These are phyloP conservation scores for Cinchona pubescens DNA, from an alignment of 257 asterid genomes.

Conservation along the genomic window DNA sequence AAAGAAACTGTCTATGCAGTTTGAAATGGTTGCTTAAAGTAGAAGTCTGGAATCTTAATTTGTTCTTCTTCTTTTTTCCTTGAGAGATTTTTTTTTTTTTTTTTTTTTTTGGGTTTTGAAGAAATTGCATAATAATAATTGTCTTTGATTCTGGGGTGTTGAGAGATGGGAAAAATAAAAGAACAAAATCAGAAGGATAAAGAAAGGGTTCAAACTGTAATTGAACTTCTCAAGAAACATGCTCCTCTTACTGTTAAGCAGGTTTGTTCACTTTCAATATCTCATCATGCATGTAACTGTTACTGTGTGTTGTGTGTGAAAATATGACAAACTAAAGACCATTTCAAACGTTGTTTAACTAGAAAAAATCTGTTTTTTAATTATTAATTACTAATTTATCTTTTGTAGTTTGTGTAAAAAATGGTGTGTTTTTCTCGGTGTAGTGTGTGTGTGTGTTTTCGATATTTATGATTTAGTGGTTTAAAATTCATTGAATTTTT, in stretches of 20 bases:
- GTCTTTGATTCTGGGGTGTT: slow-evolving; percentile 12
- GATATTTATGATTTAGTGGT: neutral
- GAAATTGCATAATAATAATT: neutral
- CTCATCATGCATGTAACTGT: neutral
- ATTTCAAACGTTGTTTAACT: no score
- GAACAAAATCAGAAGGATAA: slow-evolving; percentile 59
- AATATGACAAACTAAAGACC: neutral
- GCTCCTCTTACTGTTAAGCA: slow-evolving; percentile 76
- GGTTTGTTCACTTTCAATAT: slow-evolving; percentile 37
- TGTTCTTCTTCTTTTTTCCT: slow-evolving; percentile 14
- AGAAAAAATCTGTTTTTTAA: no score
- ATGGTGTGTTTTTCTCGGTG: neutral
- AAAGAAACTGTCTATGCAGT: slow-evolving; percentile 12
- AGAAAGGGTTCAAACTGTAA: slow-evolving; percentile 60
- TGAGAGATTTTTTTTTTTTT: slow-evolving; percentile 27
- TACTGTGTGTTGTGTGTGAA: neutral
- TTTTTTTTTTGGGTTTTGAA: neutral
- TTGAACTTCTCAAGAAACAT: slow-evolving; percentile 68
- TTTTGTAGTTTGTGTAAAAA: no score
- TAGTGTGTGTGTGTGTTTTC: neutral
- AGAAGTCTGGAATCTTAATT: slow-evolving; percentile 59
- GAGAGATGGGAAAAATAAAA: slow-evolving; percentile 64
- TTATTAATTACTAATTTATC: no score
- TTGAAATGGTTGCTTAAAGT: slow-evolving; percentile 71
- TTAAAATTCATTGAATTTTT: neutral